A percentile compares a stretch with the other conserved stretches of the same genome.
Evolutionary conservation across 345 rosid species (phyloP).

Genomic region (Sisymbrium irio): DNA sequence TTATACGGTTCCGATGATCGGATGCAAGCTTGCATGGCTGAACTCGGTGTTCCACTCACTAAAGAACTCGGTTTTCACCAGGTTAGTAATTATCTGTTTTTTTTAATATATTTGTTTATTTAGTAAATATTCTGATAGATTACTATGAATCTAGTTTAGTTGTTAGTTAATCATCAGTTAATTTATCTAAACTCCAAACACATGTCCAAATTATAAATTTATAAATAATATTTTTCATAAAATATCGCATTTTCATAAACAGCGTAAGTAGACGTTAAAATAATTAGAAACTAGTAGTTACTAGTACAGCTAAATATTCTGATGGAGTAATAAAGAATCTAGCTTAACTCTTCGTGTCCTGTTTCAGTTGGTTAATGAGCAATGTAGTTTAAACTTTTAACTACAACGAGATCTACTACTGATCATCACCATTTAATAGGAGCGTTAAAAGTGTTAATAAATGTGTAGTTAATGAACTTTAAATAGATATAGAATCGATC

Average conservation of each 20-base stretch:
- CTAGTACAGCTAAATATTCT: not conserved
- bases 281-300: not conserved
- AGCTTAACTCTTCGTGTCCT: not conserved
- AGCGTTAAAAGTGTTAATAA: not conserved
- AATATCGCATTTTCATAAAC: too few relatives aligned
- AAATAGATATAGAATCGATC: not conserved
- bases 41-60: slow-evolving; percentile 99
- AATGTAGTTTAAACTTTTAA: slow-evolving; percentile 1
- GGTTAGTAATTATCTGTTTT: slow-evolving; percentile 43
- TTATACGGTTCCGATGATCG: slow-evolving; percentile 97
- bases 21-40: slow-evolving; percentile 99
- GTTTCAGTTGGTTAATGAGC: not conserved
- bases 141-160: not conserved
- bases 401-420: not conserved
- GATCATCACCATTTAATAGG: slow-evolving; percentile 6
- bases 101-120: not conserved
- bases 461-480: slow-evolving; percentile 21
- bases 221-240: too few relatives aligned
- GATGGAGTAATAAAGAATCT: not conserved
- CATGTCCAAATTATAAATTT: not conserved
- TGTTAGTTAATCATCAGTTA: not conserved
- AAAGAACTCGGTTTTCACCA: slow-evolving; percentile 97
- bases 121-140: slow-evolving; percentile 9
- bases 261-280: not conserved
- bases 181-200: not conserved